Base-by-base conservation (phyloP, 2,329 filamentous ascomycete genomes). In the Pseudocercospora fuligena region DNA sequence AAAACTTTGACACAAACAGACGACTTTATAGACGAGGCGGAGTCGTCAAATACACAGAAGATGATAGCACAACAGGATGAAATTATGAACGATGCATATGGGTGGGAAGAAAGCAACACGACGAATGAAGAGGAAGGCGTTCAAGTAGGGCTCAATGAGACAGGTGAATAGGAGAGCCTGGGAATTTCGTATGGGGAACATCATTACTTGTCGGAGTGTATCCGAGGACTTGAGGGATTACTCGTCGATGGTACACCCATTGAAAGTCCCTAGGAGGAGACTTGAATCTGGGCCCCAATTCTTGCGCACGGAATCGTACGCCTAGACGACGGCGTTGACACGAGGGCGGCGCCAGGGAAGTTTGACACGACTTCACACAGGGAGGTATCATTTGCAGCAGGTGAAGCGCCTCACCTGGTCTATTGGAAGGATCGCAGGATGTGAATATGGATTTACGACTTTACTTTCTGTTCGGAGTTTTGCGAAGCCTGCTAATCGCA, bases 1-100 rank as follows among this genome's bases (percentile, higher is more conserved):
- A 64, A 58, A 36, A 36, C 19, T 40, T 25, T 58, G 56, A 40
- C 56, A 43, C 56, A 36, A 21, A 21, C 19, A 23, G 29, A 36
- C 33, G 29, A 58, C 14, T 7, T 29, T 12, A 36, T 19, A 4
- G 16, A 36, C 36, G 56, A 58, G 21, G 31, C 59, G 21, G 59
- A 51, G 25, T 51, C 59, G 31, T 61, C 59, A 11, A 33, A 33
- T 3, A 61, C 59, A 53, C 59, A 61, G 59, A 47, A 33, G 46
- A 47, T 61, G 14, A 61, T 61, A 21, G 43, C 43, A 61, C 59
- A 61, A 51, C 59, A 61, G 46, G 59, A 61, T 51, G 46, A 51
- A 51, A 49, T 61, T 21, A 61, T 51, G 59, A 61, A 25, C 46
- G 59, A 51, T 31, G 40, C 59, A 51, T 61, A 61, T 51, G 59